Conservation (phyloP, 2,329 filamentous ascomycete species). For the Nakataea oryzae region DNA sequence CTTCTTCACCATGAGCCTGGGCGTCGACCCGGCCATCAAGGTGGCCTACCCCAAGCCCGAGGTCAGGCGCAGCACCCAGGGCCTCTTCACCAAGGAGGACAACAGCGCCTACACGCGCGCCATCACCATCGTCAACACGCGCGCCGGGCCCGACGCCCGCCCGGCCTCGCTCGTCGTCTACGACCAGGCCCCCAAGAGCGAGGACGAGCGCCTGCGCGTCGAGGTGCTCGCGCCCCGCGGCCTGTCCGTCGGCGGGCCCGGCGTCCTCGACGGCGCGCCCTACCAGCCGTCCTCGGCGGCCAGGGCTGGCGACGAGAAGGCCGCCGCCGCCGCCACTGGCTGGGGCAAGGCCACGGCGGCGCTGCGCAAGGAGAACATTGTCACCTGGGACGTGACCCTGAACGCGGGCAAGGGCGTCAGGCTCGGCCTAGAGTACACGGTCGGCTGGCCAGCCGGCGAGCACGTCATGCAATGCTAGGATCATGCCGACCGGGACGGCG, state of each 20-base stretch:
- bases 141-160: constrained; percentile 21
- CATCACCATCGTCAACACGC: constrained; percentile 40
- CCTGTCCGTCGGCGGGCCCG: constrained; percentile 26
- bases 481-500: neutral
- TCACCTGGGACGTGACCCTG: constrained; percentile 47
- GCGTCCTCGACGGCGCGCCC: constrained; percentile 23
- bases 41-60: constrained; percentile 46
- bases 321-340: constrained; percentile 19
- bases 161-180: constrained; percentile 38
- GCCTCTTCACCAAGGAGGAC: constrained; percentile 43
- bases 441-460: constrained; percentile 43
- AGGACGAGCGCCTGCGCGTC: constrained; percentile 47
- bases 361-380: constrained; percentile 46
- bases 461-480: constrained; percentile 9
- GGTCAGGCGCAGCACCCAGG: constrained; percentile 37
- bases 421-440: constrained; percentile 51
- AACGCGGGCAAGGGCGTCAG: constrained; percentile 46
- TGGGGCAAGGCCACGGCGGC: constrained; percentile 45
- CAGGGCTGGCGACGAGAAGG: neutral
- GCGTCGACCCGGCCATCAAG: constrained; percentile 47
- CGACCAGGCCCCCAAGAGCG: constrained; percentile 52
- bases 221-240: constrained; percentile 38
- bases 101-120: constrained; percentile 37
- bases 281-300: neutral
- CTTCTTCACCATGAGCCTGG: constrained; percentile 40